Evolutionary conservation across 352 stramenopile species (phyloP).

Genomic region (Phytophthora quininea): DNA sequence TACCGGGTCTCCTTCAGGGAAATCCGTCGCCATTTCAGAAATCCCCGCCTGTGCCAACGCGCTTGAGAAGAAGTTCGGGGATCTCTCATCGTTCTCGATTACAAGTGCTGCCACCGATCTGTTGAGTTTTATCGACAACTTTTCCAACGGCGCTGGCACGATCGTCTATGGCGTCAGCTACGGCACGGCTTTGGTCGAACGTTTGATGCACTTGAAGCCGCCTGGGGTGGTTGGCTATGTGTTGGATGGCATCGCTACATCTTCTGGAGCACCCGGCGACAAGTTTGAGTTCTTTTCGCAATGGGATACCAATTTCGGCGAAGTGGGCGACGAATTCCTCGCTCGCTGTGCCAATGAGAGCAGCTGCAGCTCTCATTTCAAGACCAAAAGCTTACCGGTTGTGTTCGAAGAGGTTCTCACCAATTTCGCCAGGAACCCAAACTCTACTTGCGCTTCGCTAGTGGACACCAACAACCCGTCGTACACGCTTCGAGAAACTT

Average conservation of each 20-base stretch:
- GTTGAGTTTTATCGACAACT: conserved; percentile 19
- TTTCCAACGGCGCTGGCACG: conserved; percentile 9
- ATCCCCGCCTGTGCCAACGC: conserved; percentile 32
- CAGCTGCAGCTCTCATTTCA: conserved; percentile 19
- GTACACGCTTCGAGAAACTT: conserved; percentile 12
- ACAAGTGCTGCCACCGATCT: conserved; percentile 38
- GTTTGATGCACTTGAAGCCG: conserved; percentile 40
- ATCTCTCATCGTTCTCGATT: conserved; percentile 37
- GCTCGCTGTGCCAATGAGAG: conserved; percentile 10
- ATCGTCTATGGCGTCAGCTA: conserved; percentile 49
- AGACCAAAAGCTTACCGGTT: background rate
- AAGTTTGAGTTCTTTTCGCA: conserved; percentile 35
- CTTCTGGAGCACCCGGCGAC: conserved; percentile 24
- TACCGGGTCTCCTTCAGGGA: conserved; percentile 27
- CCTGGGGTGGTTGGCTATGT: conserved; percentile 3
- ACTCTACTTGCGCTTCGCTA: conserved; percentile 18
- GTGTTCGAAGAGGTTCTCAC: conserved; percentile 11
- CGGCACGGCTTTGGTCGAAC: conserved; percentile 44
- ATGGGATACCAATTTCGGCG: conserved; percentile 36
- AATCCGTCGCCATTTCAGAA: conserved; percentile 12
- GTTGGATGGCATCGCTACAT: conserved; percentile 41
- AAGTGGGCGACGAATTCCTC: conserved; percentile 35
- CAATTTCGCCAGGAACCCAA: conserved; percentile 16
- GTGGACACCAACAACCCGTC: conserved; percentile 5
- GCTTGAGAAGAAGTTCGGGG: conserved; percentile 34